phyloP scores from a whole-genome alignment of 2,329 filamentous ascomycete genomes.

The Calonectria henricotiae region DNA sequence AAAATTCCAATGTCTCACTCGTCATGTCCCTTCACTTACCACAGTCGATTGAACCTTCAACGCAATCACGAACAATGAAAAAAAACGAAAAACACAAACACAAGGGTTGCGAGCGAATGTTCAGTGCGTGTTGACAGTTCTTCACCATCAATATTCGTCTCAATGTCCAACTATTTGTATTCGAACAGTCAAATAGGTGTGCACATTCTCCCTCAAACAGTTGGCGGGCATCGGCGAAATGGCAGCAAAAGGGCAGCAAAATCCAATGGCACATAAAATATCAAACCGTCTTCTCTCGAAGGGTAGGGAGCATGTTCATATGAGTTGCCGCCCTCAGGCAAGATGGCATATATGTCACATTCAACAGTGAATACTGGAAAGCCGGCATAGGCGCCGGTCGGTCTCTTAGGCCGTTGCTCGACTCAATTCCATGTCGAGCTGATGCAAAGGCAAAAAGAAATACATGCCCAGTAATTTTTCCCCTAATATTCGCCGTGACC shows the following conservation, averaged over 20 bases:
- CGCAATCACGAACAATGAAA: neutral
- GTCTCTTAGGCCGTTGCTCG: conserved; percentile 81
- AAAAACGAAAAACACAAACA: no score
- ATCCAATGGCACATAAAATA: neutral
- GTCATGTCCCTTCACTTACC: neutral
- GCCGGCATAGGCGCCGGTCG: conserved; percentile 79
- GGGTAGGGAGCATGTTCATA: conserved; percentile 30
- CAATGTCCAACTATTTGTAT: neutral
- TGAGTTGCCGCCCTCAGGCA: conserved; percentile 46
- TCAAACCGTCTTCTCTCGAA: conserved; percentile 5
- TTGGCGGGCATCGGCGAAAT: neutral
- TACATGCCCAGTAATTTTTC: conserved; percentile 60
- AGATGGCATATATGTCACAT: conserved; percentile 59
- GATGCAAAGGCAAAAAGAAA: conserved; percentile 65
- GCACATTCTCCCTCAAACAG: neutral
- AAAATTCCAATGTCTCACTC: neutral
- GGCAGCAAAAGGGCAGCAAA: neutral
- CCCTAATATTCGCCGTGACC: conserved; percentile 62
- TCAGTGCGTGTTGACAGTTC: neutral
- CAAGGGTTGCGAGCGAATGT: neutral
- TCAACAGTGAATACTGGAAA: conserved; percentile 63
- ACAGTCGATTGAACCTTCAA: neutral
- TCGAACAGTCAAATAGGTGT: neutral
- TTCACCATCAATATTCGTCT: neutral
- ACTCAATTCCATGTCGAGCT: conserved; percentile 72